These are phyloP conservation scores for Durotheca rogersii DNA, from an alignment of 495 filamentous ascomycete genomes.

Conservation along the genomic window DNA sequence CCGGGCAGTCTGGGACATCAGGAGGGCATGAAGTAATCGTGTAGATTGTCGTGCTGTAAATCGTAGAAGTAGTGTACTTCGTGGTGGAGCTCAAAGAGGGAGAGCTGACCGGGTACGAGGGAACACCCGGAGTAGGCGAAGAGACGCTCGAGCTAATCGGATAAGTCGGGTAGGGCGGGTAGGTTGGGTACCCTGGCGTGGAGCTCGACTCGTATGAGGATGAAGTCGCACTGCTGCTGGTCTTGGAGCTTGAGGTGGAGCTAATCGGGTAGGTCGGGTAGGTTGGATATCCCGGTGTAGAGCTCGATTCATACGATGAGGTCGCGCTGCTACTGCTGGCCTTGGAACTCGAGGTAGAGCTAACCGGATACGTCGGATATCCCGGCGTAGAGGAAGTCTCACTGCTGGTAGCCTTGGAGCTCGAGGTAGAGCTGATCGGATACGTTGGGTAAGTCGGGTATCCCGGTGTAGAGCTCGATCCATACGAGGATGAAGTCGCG, in stretches of 20 bases:
- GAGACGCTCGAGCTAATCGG: conserved; percentile 24
- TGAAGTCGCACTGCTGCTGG: too few relatives aligned
- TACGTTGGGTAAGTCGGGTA: conserved; percentile 40
- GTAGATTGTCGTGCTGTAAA: conserved; percentile 33
- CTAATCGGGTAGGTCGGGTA: conserved; percentile 42
- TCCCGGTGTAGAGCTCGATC: background rate
- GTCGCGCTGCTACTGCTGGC: conserved; percentile 10
- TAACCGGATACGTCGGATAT: conserved; percentile 2
- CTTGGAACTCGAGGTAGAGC: conserved; percentile 14
- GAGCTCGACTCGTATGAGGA: conserved; percentile 28
- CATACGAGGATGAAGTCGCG: conserved; percentile 6
- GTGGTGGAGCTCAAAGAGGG: conserved; percentile 10
- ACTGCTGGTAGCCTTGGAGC: too few relatives aligned
- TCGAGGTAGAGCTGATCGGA: conserved; percentile 22
- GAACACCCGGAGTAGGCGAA: background rate
- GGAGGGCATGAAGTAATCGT: conserved; percentile 39
- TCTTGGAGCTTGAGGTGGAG: conserved; percentile 2
- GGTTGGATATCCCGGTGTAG: conserved; percentile 5
- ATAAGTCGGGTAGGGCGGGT: conserved; percentile 18
- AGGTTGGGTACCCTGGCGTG: background rate
- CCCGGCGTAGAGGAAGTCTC: conserved; percentile 1
- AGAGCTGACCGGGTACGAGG: background rate
- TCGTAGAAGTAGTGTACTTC: conserved; percentile 34
- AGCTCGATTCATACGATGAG: too few relatives aligned
- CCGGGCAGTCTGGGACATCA: conserved; percentile 33